Base-by-base conservation (phyloP, 2,329 filamentous ascomycete genomes). In the Knufia fluminis region DNA sequence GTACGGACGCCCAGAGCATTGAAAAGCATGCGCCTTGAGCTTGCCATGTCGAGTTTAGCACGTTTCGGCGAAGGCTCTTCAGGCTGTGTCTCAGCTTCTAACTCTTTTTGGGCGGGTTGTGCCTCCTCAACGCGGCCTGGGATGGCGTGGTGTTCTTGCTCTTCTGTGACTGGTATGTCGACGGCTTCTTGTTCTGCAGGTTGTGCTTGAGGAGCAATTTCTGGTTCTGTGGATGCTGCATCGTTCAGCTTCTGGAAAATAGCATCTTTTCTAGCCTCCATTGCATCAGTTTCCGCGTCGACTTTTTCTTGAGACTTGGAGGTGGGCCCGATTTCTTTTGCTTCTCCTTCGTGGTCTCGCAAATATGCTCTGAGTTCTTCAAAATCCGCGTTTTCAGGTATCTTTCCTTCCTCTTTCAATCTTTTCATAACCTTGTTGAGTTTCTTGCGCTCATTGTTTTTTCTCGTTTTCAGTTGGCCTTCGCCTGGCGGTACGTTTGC, bases 1-100 rank as follows among this genome's bases (percentile, higher is more conserved):
- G 75, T 76, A 48, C 79, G 79, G 8, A 88, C 65, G 2, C 85
- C 86, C 2, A 91, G 71, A 4, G 85, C 82, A 7, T 82, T 81
- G 58, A 89, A 86, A 0, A 91, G 64, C 50, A 90, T 70, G 55
- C 86, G 77, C 47, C 79, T 75, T 2, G 81, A 79, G 46, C 82
- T 81, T 14, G 73, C 76, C 24, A 87, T 49, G 59, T 82, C 75
- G 28, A 82, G 63, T 16, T 67, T 66, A 40, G 71, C 68, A 50
- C 68, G 66, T 32, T 60, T 64, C 10, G 60, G 28, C 60, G 62
- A 40, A 81, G 62, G 49, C 78, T 73, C 9, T 64, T 60, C 36
- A 76, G 67, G 41, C 71, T 73, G 4, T 78, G 78, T 48, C 71
- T 62, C 23, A 65, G 54, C n/a, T 71, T 71, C 6, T 83, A 73